A percentile compares a stretch with the other conserved stretches of the same genome.
Conservation (phyloP, 2,329 filamentous ascomycete species). For the Colletotrichum sublineola region DNA sequence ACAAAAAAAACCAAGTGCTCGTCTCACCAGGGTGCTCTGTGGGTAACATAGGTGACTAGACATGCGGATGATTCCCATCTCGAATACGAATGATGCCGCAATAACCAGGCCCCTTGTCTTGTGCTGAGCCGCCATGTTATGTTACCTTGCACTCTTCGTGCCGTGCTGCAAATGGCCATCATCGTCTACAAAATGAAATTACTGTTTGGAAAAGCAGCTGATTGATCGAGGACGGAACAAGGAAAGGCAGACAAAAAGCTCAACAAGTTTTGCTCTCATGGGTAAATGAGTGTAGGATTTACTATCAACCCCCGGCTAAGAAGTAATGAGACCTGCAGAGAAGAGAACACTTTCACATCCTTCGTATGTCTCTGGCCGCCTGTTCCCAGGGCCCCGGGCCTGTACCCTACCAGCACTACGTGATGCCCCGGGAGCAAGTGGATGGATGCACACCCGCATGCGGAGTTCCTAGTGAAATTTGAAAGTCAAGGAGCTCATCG, state of each 20-base stretch:
- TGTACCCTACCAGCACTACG: neutral
- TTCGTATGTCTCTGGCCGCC: neutral
- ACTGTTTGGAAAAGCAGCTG: neutral
- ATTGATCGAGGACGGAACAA: too few relatives aligned
- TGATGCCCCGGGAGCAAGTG: neutral
- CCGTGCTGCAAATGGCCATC: neutral
- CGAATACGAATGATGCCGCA: neutral
- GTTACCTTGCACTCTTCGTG: neutral
- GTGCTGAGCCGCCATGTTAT: neutral
- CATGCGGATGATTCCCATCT: too few relatives aligned
- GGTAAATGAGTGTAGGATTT: neutral
- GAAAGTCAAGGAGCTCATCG: neutral
- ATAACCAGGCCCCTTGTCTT: too few relatives aligned
- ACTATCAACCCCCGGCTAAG: neutral
- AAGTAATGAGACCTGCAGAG: neutral
- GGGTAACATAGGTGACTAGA: neutral
- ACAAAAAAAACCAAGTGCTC: too few relatives aligned
- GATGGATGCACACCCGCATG: neutral
- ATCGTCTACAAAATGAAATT: neutral
- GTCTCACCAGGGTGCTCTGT: neutral
- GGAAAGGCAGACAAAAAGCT: neutral
- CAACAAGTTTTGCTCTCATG: neutral
- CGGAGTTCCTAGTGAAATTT: neutral
- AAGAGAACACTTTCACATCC: neutral
- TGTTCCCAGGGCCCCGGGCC: neutral